phyloP scores from a whole-genome alignment of 305 asterid species.

The Plantago coronopus region DNA sequence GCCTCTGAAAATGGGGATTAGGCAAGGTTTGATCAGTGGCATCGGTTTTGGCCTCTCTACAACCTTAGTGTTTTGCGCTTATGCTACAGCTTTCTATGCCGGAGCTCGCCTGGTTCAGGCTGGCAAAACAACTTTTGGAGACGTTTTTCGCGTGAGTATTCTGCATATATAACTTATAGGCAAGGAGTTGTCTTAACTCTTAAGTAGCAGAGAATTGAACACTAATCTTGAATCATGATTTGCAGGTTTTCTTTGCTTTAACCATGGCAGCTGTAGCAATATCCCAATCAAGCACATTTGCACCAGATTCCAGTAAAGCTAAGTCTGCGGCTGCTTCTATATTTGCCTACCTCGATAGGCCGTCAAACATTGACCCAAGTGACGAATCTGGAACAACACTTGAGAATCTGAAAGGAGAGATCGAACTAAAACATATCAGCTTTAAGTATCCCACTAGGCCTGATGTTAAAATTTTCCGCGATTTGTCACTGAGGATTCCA shows the following conservation, averaged over 20 bases:
- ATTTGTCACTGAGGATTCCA: constrained; percentile 39
- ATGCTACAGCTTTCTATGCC: constrained; percentile 43
- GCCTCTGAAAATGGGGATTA: constrained; percentile 30
- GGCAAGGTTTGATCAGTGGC: constrained; percentile 41
- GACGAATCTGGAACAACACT: constrained; percentile 30
- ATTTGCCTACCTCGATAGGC: constrained; percentile 43
- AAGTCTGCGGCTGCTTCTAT: constrained; percentile 47
- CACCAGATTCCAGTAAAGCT: constrained; percentile 44
- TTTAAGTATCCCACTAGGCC: constrained; percentile 58
- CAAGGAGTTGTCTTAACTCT: no score
- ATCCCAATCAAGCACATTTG: constrained; percentile 29
- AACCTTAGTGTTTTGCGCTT: constrained; percentile 26
- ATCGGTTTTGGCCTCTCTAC: constrained; percentile 40
- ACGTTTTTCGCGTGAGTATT: constrained; percentile 15
- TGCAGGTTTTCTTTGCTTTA: constrained; percentile 60
- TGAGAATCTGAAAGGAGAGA: constrained; percentile 38
- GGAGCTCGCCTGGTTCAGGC: constrained; percentile 42
- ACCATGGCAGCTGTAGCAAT: constrained; percentile 43
- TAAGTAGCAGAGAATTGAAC: not conserved
- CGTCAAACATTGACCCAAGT: constrained; percentile 47
- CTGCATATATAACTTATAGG: not conserved
- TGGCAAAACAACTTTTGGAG: constrained; percentile 9
- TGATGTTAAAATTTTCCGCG: constrained; percentile 43
- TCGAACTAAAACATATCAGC: constrained; percentile 41
- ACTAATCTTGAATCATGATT: not conserved